phyloP scores from a whole-genome alignment of 495 filamentous ascomycete species.

The Elaphomyces granulatus region DNA sequence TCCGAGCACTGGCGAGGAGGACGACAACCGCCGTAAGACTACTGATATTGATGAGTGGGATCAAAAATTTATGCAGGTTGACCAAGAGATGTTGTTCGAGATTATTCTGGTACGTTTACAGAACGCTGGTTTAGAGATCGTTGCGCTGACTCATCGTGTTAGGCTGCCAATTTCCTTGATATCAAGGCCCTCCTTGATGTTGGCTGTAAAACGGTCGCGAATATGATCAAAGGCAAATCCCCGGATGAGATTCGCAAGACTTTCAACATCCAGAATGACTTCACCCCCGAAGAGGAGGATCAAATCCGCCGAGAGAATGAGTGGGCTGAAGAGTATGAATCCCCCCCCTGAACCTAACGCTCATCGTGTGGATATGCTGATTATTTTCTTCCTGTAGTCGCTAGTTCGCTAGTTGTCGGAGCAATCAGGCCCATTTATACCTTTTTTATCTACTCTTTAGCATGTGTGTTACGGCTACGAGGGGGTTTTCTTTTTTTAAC shows the following conservation, averaged over 20 bases:
- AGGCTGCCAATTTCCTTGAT: slow-evolving; percentile 61
- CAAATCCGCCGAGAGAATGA: slow-evolving; percentile 59
- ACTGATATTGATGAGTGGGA: slow-evolving; percentile 99
- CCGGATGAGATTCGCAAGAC: slow-evolving; percentile 64
- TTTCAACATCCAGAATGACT: slow-evolving; percentile 64
- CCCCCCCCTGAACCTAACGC: background rate
- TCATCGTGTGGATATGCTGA: slow-evolving; percentile 7
- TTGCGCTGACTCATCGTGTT: background rate
- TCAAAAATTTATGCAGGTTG: slow-evolving; percentile 99
- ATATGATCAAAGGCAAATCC: slow-evolving; percentile 62
- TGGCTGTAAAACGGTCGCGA: slow-evolving; percentile 56
- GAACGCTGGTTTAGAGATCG: too few species aligned
- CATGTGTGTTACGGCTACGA: too few species aligned
- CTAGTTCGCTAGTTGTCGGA: slow-evolving; percentile 13
- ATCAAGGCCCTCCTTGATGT: slow-evolving; percentile 55
- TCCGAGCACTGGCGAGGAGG: slow-evolving; percentile 66
- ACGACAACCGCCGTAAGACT: slow-evolving; percentile 90
- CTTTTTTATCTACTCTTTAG: too few species aligned
- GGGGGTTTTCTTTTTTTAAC: too few species aligned
- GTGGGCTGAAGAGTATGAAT: slow-evolving; percentile 60
- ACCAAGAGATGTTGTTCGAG: slow-evolving; percentile 99
- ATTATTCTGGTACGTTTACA: slow-evolving; percentile 72
- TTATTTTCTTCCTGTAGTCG: slow-evolving; percentile 18
- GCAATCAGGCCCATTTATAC: too few species aligned
- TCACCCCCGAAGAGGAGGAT: slow-evolving; percentile 60